A percentile compares a stretch with the other conserved stretches of the same genome.
These are phyloP conservation scores for Cytospora piceicola DNA, from an alignment of 2,329 filamentous ascomycete genomes.

Conservation along the genomic window DNA sequence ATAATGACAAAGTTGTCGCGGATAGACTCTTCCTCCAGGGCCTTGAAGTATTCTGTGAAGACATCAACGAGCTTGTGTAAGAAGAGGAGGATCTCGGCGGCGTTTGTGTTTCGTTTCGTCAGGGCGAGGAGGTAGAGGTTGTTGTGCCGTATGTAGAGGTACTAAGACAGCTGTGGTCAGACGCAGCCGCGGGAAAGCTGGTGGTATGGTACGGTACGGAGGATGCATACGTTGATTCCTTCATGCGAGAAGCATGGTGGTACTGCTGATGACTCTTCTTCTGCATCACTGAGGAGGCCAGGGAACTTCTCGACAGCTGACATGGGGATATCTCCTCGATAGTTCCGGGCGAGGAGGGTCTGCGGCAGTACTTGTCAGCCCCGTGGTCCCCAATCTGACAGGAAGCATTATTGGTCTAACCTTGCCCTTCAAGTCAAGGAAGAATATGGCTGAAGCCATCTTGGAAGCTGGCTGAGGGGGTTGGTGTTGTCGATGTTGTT, in stretches of 20 bases:
- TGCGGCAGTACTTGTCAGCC: conserved; percentile 43
- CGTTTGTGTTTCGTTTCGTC: conserved; percentile 98
- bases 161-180: conserved; percentile 55
- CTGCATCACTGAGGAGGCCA: conserved; percentile 91
- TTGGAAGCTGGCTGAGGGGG: conserved; percentile 38
- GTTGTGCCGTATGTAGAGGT: conserved; percentile 98
- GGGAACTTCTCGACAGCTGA: conserved; percentile 98
- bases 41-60: conserved; percentile 99
- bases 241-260: conserved; percentile 98
- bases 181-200: conserved; percentile 13
- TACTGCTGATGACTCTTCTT: conserved; percentile 98
- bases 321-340: conserved; percentile 98
- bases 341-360: conserved; percentile 98
- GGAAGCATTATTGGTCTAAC: conserved; percentile 50
- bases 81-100: conserved; percentile 96
- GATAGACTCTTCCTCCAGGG: conserved; percentile 97
- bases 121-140: conserved; percentile 98
- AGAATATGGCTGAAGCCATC: conserved; percentile 98
- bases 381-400: conserved; percentile 6
- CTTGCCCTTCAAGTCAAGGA: conserved; percentile 99
- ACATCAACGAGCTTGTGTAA: conserved; percentile 98
- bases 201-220: not conserved
- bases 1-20: conserved; percentile 99
- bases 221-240: conserved; percentile 81
- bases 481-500: conserved; percentile 20